Percentiles rank a stretch among this genome's conserved stretches.
Evolutionary conservation across 495 filamentous ascomycete genomes (phyloP).

Genomic region (Xylaria longipes): DNA sequence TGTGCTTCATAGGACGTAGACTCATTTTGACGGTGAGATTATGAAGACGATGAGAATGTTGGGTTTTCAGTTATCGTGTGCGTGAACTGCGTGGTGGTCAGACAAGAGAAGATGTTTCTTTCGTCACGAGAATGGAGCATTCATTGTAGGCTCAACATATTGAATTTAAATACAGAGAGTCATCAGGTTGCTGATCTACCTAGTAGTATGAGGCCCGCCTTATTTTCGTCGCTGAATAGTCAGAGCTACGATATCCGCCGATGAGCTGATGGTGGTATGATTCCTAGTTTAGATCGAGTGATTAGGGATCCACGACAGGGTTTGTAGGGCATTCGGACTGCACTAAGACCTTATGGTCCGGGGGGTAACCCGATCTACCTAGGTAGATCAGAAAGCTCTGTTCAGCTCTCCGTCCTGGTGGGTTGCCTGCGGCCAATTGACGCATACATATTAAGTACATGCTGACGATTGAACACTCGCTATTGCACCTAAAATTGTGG

Average conservation of each 20-base stretch:
- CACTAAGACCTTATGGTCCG: neutral
- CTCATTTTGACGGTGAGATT: conserved; percentile 15
- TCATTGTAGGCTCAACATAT: neutral
- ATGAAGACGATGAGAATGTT: neutral
- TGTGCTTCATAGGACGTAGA: conserved; percentile 57
- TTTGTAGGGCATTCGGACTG: conserved; percentile 5
- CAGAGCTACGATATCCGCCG: neutral
- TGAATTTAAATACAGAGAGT: conserved; percentile 3
- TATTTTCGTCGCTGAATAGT: conserved; percentile 11
- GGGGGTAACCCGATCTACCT: neutral
- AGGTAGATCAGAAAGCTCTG: neutral
- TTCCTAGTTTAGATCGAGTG: conserved; percentile 14
- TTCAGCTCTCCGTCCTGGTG: neutral
- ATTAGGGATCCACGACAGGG: conserved; percentile 13
- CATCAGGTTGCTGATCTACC: neutral
- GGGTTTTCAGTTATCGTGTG: neutral
- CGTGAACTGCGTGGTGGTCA: neutral
- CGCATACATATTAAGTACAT: neutral
- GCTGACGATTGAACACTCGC: neutral
- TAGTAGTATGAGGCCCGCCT: neutral
- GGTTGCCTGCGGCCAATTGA: neutral
- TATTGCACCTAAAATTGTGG: neutral
- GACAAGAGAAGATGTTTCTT: neutral
- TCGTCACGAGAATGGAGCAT: neutral
- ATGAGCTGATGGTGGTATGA: conserved; percentile 27